Evolutionary conservation across 2,329 filamentous ascomycete species (phyloP), one percentile per base, ranked within the genome.

Genomic region (Lachnellula cervina): DNA sequence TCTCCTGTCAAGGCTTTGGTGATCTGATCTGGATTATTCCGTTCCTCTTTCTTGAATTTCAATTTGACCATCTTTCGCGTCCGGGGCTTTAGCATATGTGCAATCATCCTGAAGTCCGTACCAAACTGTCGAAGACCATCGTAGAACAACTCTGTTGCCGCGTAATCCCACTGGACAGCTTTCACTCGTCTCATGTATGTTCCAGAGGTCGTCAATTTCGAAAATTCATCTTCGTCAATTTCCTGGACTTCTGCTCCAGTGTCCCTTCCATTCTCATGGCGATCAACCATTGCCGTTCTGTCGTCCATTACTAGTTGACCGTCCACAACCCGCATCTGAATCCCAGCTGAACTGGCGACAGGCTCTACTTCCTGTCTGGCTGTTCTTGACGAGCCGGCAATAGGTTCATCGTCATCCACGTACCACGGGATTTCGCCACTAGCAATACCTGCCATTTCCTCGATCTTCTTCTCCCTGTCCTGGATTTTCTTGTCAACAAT

Each of bases 1-100:
- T 80, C 75, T 54, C 82, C 82, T 37, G 80, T 80, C 54, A 94
- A 75, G 5, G 83, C 83, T 37, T 78, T 77, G 58, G 83, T 83
- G 62, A 95, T 78, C 59, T 81, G 79, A 3, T 74, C 72, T 0
- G 87, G 84, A 60, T 86, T 79, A 52, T 82, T 76, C 35, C 82
- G 78, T 72, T 94, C 89, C 72, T 94, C 90, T 58, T 86, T 84
- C 65, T 86, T 88, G 73, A 90, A 94, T 69, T 94, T 94, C 61
- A 87, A 80, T 74, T 93, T 93, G 72, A 94, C 80, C 69, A 89
- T 83, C 34, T 86, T 81, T 17, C 90, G 80, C 57, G 81, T 87
- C 66, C 87, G 84, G 60, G 81, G 80, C 1, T 84, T 81, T 66
- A 95, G 92, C 79, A 91, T 84, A 64, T 83, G 82, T 57, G 82